These are phyloP conservation scores for Fusarium nanum DNA, from an alignment of 2,329 filamentous ascomycete species.

Conservation along the genomic window DNA sequence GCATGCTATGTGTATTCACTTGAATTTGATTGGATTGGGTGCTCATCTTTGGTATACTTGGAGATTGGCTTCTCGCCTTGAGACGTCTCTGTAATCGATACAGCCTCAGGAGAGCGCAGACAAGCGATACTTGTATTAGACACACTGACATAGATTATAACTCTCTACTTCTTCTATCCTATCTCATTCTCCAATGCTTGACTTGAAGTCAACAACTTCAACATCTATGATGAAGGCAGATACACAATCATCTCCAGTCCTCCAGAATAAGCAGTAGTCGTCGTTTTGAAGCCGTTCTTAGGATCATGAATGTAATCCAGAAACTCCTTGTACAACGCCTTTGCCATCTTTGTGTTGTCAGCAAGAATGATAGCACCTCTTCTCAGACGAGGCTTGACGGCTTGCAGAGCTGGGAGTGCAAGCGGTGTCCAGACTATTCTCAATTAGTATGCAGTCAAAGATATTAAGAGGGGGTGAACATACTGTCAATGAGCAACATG, in stretches of 20 bases:
- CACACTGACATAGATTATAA: not conserved
- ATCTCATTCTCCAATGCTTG: too few species aligned
- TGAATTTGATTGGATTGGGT: conserved; percentile 54
- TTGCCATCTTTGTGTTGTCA: conserved; percentile 60
- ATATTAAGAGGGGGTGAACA: conserved; percentile 43
- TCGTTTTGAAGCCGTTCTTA: conserved; percentile 60
- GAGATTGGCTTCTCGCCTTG: conserved; percentile 41
- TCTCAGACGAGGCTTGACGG: conserved; percentile 60
- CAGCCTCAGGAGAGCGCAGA: not conserved
- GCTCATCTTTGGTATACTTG: conserved; percentile 49
- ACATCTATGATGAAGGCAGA: conserved; percentile 17
- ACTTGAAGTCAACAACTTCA: too few species aligned
- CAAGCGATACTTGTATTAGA: not conserved
- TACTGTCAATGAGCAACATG: conserved; percentile 71
- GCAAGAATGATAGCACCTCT: conserved; percentile 61
- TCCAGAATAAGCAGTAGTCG: conserved; percentile 49
- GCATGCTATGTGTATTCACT: conserved; percentile 58
- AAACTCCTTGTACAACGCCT: conserved; percentile 60
- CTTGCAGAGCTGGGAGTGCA: conserved; percentile 63
- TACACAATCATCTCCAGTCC: conserved; percentile 49
- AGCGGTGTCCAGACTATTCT: conserved; percentile 66
- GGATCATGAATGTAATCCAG: conserved; percentile 59
- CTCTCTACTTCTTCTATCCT: not conserved
- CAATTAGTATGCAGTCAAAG: not conserved
- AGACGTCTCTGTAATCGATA: conserved; percentile 3